A percentile compares a stretch with the other conserved stretches of the same genome.
These are phyloP conservation scores for Arthrobotrys megalospora DNA, from an alignment of 2,329 filamentous ascomycete species.

Conservation along the genomic window DNA sequence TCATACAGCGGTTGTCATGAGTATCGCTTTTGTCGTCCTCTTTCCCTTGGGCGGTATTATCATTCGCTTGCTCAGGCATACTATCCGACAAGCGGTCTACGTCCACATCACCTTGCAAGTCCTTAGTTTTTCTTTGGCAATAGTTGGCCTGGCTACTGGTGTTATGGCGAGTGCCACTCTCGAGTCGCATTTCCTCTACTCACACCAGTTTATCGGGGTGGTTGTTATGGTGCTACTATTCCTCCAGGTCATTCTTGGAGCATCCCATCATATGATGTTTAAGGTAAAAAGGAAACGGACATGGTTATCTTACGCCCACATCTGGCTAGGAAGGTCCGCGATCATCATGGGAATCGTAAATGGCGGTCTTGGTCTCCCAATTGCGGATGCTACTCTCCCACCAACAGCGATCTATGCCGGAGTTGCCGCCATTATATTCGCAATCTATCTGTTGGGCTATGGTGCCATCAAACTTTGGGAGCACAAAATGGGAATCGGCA, in stretches of 20 bases:
- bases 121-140: slow-evolving; percentile 73
- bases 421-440: slow-evolving; percentile 42
- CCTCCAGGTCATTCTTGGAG: slow-evolving; percentile 74
- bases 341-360: slow-evolving; percentile 76
- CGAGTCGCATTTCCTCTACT: slow-evolving; percentile 68
- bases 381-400: slow-evolving; percentile 32
- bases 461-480: slow-evolving; percentile 58
- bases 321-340: slow-evolving; percentile 75
- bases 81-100: slow-evolving; percentile 63
- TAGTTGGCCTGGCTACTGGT: slow-evolving; percentile 75
- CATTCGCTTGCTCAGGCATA: slow-evolving; percentile 74
- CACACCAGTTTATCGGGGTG: slow-evolving; percentile 74
- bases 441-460: slow-evolving; percentile 47
- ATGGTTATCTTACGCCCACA: slow-evolving; percentile 73
- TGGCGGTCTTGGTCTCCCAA: slow-evolving; percentile 74
- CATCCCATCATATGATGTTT: slow-evolving; percentile 74
- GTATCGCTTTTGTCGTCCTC: slow-evolving; percentile 73
- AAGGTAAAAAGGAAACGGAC: slow-evolving; percentile 70
- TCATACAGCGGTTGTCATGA: slow-evolving; percentile 73
- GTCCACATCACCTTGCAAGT: slow-evolving; percentile 74
- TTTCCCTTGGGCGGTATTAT: slow-evolving; percentile 75
- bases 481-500: slow-evolving; percentile 56
- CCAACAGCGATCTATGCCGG: slow-evolving; percentile 51
- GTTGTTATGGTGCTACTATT: slow-evolving; percentile 72
- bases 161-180: slow-evolving; percentile 68